Evolutionary conservation across 2,329 filamentous ascomycete species (phyloP).

Genomic region (Plenodomus tracheiphilus): DNA sequence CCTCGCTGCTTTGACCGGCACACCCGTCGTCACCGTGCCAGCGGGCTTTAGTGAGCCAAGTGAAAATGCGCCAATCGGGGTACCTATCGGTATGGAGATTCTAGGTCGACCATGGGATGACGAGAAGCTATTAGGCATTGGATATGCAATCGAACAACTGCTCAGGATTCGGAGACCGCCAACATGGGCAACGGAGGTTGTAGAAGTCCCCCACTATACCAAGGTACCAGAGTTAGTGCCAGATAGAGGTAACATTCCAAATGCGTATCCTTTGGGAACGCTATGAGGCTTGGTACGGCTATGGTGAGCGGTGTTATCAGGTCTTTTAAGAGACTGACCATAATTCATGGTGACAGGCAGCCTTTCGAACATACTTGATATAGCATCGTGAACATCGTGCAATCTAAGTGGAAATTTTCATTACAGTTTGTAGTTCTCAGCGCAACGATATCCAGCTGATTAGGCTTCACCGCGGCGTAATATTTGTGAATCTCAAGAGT

Average conservation of each 20-base stretch:
- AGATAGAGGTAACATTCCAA: conserved; percentile 47
- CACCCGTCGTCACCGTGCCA: conserved; percentile 58
- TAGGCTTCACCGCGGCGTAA: no score
- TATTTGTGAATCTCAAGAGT: no score
- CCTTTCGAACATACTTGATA: no score
- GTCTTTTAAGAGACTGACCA: no score
- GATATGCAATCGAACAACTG: conserved; percentile 54
- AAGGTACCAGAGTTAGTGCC: conserved; percentile 52
- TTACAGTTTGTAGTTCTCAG: no score
- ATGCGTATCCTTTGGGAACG: conserved; percentile 54
- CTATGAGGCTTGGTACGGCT: conserved; percentile 18
- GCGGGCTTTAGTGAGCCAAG: conserved; percentile 57
- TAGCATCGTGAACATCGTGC: no score
- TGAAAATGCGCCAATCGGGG: conserved; percentile 56
- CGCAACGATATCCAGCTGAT: no score
- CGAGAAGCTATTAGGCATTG: conserved; percentile 57
- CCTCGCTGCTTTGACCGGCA: conserved; percentile 57
- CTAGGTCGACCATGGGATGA: conserved; percentile 62
- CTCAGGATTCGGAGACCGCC: conserved; percentile 54
- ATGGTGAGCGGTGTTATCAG: no score
- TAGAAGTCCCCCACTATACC: conserved; percentile 47
- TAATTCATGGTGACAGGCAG: no score
- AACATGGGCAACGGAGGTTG: conserved; percentile 46
- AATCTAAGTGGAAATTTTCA: no score
- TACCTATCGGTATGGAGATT: conserved; percentile 69